phyloP scores from a whole-genome alignment of 768 basidiomycete genomes.

The Xerocomus spinulosus region DNA sequence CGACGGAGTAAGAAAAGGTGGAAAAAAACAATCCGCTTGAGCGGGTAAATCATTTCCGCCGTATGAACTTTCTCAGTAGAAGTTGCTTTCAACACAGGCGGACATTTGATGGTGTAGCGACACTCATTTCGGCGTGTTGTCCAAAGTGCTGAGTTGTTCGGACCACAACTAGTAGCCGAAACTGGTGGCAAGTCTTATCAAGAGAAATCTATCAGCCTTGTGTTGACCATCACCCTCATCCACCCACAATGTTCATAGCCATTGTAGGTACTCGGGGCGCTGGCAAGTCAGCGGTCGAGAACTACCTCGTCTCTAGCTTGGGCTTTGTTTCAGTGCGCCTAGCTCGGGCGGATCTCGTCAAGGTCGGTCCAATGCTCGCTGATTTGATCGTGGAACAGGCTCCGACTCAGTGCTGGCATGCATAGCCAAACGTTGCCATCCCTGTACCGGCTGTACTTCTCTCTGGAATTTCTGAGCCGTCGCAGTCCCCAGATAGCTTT shows the following conservation, averaged over 20 bases:
- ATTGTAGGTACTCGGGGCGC: constrained; percentile 60
- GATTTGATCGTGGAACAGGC: neutral
- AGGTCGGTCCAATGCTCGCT: constrained; percentile 11
- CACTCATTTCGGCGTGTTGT: no score
- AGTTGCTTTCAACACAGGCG: neutral
- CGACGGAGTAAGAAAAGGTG: constrained; percentile 4
- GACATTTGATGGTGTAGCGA: no score
- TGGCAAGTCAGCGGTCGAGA: constrained; percentile 56
- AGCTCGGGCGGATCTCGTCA: constrained; percentile 9
- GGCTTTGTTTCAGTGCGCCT: constrained; percentile 53
- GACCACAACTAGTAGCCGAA: no score
- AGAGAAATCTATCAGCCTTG: no score
- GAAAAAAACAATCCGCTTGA: neutral
- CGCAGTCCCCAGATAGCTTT: neutral
- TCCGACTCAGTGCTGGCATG: neutral
- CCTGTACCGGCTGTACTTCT: neutral
- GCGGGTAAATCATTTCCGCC: neutral
- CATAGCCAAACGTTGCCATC: constrained; percentile 7
- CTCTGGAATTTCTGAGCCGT: neutral
- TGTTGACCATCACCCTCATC: no score
- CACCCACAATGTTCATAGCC: constrained; percentile 55
- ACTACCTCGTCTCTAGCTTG: constrained; percentile 51
- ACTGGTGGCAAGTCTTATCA: no score
- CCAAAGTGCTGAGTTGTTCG: no score
- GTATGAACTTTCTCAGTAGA: neutral